Evolutionary conservation across 192 early-diverging fungal genomes (phyloP).

Genomic region (Linnemannia exigua): DNA sequence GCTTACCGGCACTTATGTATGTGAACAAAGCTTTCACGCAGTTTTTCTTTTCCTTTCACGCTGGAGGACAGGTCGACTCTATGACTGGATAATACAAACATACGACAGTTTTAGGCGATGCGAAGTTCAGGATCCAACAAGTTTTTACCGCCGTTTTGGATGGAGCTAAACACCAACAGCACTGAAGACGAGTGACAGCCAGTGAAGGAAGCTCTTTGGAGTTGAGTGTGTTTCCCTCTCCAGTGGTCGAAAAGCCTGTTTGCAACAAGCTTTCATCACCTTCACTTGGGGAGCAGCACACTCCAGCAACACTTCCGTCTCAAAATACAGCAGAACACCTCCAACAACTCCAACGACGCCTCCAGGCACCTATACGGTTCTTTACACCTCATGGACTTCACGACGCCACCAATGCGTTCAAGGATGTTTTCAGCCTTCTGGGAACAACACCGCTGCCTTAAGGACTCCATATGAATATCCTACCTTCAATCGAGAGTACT

Average conservation of each 20-base stretch:
- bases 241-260: background rate
- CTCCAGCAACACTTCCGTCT: background rate
- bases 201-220: background rate
- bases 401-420: background rate
- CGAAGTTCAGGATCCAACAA: too few species aligned
- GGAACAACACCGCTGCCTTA: background rate
- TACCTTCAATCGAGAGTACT: background rate
- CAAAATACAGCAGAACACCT: background rate
- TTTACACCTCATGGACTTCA: background rate
- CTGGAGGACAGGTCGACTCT: background rate
- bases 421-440: background rate
- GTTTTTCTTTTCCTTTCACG: background rate
- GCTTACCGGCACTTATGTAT: conserved; percentile 95
- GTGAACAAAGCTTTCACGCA: conserved; percentile 17
- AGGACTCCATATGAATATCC: background rate
- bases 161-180: too few species aligned
- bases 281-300: background rate
- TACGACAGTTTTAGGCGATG: too few species aligned
- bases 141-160: too few species aligned
- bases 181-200: too few species aligned
- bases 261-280: background rate
- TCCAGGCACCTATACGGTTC: background rate
- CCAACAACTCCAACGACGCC: background rate
- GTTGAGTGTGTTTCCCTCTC: background rate
- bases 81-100: background rate